Percentiles rank a stretch among this genome's conserved stretches.
These are phyloP conservation scores for Inga oerstediana DNA, from an alignment of 306 rosid species.

Conservation along the genomic window DNA sequence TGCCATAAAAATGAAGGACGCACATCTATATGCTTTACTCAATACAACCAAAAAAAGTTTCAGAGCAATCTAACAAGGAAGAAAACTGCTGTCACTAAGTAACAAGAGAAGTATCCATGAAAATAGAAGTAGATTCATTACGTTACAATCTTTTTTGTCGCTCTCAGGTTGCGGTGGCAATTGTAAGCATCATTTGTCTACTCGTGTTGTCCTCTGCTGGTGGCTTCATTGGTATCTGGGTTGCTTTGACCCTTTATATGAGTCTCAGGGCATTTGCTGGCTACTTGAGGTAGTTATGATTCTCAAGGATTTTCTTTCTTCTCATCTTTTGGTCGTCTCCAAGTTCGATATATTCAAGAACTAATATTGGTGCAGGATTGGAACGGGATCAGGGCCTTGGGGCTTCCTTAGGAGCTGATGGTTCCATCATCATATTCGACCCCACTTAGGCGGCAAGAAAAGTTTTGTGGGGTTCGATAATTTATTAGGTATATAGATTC, in stretches of 20 bases:
- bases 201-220: constrained; percentile 67
- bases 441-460: constrained; percentile 20
- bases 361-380: constrained; percentile 67
- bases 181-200: constrained; percentile 71
- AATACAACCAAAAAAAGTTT: background rate
- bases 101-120: background rate
- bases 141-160: constrained; percentile 3
- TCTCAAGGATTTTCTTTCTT: background rate
- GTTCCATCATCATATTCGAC: background rate
- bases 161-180: constrained; percentile 79
- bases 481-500: constrained; percentile 14
- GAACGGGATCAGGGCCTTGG: constrained; percentile 98
- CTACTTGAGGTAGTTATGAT: constrained; percentile 68
- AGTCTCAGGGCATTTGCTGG: constrained; percentile 83
- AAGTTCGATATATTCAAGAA: constrained; percentile 15
- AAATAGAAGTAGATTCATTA: background rate
- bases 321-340: background rate
- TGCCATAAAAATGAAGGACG: constrained; percentile 6
- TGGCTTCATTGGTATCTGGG: constrained; percentile 92
- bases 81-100: background rate
- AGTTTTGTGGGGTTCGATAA: background rate
- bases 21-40: background rate
- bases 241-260: constrained; percentile 88
- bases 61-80: background rate
- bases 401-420: constrained; percentile 56